Conservation (phyloP, 441 rosid species). For the Erodium moschatum region DNA sequence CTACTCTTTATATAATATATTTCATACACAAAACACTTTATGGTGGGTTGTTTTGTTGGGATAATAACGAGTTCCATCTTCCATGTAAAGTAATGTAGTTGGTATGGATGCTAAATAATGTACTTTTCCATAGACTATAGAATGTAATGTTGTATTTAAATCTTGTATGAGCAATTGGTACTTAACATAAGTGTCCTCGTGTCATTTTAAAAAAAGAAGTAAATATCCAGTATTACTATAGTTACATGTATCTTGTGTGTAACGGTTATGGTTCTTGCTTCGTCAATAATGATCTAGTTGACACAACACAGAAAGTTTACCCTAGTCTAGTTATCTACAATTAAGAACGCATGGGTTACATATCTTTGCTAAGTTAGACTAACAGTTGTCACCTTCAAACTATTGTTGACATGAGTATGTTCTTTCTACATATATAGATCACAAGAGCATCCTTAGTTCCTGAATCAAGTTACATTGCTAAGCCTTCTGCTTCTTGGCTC, state of each 20-base stretch:
- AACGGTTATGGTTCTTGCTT: no score
- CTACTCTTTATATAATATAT: neutral
- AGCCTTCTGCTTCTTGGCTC: conserved; percentile 99
- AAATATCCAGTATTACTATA: no score
- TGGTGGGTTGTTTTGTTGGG: neutral
- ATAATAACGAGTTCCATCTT: neutral
- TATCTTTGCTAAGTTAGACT: conserved; percentile 4
- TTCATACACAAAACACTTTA: neutral
- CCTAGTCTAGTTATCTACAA: no score
- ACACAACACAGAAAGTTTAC: no score
- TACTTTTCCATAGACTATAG: neutral
- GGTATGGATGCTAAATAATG: neutral
- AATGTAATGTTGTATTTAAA: neutral
- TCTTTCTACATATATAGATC: conserved; percentile 39
- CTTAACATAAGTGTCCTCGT: no score
- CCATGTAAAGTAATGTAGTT: neutral
- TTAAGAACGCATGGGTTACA: neutral
- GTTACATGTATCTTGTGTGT: no score
- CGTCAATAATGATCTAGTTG: no score
- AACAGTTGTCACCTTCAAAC: conserved; percentile 2
- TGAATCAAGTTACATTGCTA: conserved; percentile 83
- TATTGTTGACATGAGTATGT: conserved; percentile 16
- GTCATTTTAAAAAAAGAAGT: no score
- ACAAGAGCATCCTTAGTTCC: conserved; percentile 76
- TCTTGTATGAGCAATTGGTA: no score